Percentiles rank a stretch among this genome's conserved stretches.
Conservation (phyloP, 331 rosid genomes). For the Saraca asoca region DNA sequence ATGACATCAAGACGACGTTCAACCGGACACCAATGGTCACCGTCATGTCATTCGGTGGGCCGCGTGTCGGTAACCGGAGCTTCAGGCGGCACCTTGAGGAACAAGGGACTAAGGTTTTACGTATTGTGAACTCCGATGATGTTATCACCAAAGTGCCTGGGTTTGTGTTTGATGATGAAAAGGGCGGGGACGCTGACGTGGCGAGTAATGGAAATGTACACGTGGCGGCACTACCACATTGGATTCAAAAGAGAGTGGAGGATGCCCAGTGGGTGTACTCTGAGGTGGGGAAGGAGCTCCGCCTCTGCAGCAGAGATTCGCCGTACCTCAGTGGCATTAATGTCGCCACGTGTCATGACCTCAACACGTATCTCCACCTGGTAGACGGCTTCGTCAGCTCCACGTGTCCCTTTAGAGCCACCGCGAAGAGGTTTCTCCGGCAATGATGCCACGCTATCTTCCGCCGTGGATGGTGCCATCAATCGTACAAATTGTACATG, state of each 20-base stretch:
- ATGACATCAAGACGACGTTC: conserved; percentile 45
- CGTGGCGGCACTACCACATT: conserved; percentile 38
- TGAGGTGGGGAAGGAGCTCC: conserved; percentile 75
- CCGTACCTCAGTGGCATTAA: conserved; percentile 57
- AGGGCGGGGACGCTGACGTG: neutral
- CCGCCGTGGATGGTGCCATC: no score
- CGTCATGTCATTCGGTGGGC: conserved; percentile 73
- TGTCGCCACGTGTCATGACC: conserved; percentile 77
- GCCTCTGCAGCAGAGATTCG: conserved; percentile 70
- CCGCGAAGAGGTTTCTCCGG: conserved; percentile 43
- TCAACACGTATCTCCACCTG: conserved; percentile 72
- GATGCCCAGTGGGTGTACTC: conserved; percentile 63
- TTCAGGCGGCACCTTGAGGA: conserved; percentile 53
- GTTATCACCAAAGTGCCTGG: conserved; percentile 71
- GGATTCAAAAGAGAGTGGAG: conserved; percentile 63
- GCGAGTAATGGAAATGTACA: neutral
- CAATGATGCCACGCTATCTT: neutral
- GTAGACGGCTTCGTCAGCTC: conserved; percentile 74
- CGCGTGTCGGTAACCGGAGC: conserved; percentile 62
- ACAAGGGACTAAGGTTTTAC: conserved; percentile 64
- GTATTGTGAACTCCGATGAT: conserved; percentile 80
- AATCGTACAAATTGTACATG: no score
- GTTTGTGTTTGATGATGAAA: conserved; percentile 48
- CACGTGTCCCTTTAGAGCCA: conserved; percentile 65
- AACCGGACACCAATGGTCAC: conserved; percentile 47